Base-by-base conservation (phyloP, 495 filamentous ascomycete genomes). In the Lasiosphaeriaceae sp. region DNA sequence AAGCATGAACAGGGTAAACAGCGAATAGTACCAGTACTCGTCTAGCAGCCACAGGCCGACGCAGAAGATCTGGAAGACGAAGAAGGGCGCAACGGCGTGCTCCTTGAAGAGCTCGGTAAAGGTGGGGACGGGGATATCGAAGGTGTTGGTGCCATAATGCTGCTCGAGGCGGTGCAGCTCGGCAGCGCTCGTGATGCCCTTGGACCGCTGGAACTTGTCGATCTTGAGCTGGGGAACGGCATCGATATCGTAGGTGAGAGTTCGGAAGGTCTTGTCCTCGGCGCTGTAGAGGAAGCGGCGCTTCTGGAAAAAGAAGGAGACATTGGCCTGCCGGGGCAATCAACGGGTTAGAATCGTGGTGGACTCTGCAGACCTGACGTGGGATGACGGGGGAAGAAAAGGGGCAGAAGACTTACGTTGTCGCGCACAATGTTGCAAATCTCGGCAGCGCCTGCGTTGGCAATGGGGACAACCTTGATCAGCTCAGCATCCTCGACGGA, bases 1-100 rank as follows among this genome's bases (percentile, higher is more conserved):
- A 34, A 99, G 85, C 94, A 97, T 97, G 77, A 97, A 93, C 20
- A 97, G 85, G 2, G 94, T 97, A 68, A 99, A 99, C 12, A 99
- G 81, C 57, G 94, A 99, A 71, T 97, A 99, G 76, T 99, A 99
- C 94, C 94, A 99, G 75, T 97, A 97, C 74, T 99, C 94, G 71
- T 99, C 94, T 71, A 99, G 71, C 87, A 97, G 90, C 94, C 94
- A 99, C 57, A 99, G 76, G 24, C 95, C 94, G 55, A 99, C 94
- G 61, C 95, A 97, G 78, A 99, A 99, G 41, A 99, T 78, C 76
- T 99, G 94, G 75, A 99, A 99, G 50, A 99, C 91, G 71, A 99
- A 99, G 81, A 99, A 99, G 12, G 94, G 94, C 29, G 94, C 94
- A 31, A 99, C 94, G 21, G 94, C 93, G 74, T 99, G 94, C 71